Percentiles rank a stretch among this genome's conserved stretches.
phyloP scores from a whole-genome alignment of 2,329 filamentous ascomycete genomes.

The Aspergillus brunneoviolaceus region DNA sequence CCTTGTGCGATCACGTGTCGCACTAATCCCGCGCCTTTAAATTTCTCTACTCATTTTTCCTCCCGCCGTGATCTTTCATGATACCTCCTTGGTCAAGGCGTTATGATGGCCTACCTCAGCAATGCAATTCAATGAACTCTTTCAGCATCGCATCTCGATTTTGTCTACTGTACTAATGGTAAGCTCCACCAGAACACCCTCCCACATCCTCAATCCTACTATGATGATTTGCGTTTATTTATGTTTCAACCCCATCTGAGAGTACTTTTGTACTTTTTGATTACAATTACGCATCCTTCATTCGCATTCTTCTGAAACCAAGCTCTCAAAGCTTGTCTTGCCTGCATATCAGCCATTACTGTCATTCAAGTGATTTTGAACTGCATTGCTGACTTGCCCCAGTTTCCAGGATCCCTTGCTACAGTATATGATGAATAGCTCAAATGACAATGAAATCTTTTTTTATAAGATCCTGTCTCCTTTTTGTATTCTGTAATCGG shows the following conservation, averaged over 20 bases:
- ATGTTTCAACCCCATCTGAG: constrained; percentile 45
- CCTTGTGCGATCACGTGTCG: constrained; percentile 23
- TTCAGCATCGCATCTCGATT: neutral
- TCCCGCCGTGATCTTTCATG: neutral
- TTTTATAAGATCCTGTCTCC: neutral
- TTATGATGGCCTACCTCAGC: neutral
- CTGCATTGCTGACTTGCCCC: neutral
- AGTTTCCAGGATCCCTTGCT: neutral
- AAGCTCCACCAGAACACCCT: constrained; percentile 6
- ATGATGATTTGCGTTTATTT: constrained; percentile 39
- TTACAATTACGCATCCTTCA: constrained; percentile 29
- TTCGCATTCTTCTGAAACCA: constrained; percentile 22
- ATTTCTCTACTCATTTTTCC: constrained; percentile 17
- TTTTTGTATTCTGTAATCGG: neutral
- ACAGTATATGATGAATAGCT: neutral
- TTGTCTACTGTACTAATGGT: neutral
- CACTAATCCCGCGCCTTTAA: constrained; percentile 23
- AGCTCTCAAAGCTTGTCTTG: constrained; percentile 1
- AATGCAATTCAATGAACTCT: neutral
- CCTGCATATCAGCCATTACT: neutral
- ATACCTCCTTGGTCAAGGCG: neutral
- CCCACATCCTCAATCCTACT: neutral
- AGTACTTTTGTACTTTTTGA: constrained; percentile 29
- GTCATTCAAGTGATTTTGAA: neutral
- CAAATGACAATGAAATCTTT: neutral